Percentiles rank a stretch among this genome's conserved stretches.
Evolutionary conservation across 441 rosid species (phyloP).

Genomic region (Pelargonium myrrhifolium): DNA sequence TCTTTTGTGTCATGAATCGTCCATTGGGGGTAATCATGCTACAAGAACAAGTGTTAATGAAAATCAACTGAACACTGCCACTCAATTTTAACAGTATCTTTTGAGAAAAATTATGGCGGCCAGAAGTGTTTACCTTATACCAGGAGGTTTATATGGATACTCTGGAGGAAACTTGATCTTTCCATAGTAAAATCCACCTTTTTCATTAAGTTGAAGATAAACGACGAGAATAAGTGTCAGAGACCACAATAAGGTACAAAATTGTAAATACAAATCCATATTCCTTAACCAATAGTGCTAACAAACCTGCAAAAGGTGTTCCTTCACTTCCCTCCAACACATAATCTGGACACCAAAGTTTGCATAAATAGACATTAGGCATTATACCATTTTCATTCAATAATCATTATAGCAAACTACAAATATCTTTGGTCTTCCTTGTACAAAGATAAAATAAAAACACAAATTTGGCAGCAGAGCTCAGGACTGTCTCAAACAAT

Average conservation of each 20-base stretch:
- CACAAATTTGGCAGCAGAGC: neutral
- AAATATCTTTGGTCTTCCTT: neutral
- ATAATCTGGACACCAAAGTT: constrained; percentile 57
- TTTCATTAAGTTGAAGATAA: constrained; percentile 7
- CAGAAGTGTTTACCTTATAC: constrained; percentile 55
- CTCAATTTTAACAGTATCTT: too few relatives aligned
- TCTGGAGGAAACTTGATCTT: constrained; percentile 97
- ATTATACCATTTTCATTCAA: neutral
- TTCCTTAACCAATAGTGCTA: constrained; percentile 1
- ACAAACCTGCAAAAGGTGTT: constrained; percentile 89
- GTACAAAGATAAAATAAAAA: neutral
- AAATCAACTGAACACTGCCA: neutral
- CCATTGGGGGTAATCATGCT: constrained; percentile 99
- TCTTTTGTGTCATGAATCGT: constrained; percentile 91
- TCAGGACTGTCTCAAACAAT: neutral
- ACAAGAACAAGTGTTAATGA: constrained; percentile 15
- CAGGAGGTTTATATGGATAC: constrained; percentile 95
- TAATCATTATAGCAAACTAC: neutral
- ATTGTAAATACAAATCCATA: constrained; percentile 9
- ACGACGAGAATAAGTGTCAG: neutral
- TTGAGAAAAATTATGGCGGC: too few relatives aligned
- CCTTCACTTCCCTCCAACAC: constrained; percentile 95
- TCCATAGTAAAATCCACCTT: constrained; percentile 91
- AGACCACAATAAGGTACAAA: constrained; percentile 15
- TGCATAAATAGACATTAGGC: neutral